Base-by-base conservation (phyloP, 345 rosid species). In the Durio zibethinus region DNA sequence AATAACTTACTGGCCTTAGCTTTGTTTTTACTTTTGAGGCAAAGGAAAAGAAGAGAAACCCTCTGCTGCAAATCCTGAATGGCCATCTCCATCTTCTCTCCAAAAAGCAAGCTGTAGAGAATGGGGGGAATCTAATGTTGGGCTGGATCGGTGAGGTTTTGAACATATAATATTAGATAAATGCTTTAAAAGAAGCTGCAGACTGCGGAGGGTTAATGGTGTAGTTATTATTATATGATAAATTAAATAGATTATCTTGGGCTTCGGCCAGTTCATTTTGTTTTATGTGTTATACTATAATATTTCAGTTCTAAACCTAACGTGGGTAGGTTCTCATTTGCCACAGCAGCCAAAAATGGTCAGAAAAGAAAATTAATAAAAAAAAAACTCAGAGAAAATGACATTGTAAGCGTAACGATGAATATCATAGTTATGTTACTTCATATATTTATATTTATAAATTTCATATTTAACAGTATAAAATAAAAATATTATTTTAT, bases 81-180 rank as follows among this genome's bases (percentile, higher is more conserved):
- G 61, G 65, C 38, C 57, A 31, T 76, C 48, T 61, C 71, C 48
- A 25, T 68, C 29, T 74, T 35, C 83, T 72, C 20, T 59, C 78
- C 76, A 7, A 75, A 78, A 79, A 83, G 81, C 86, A 79, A 87
- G 88, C 79, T 86, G 87, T 81, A 77, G 83, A 72, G 80, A 69
- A n/a, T n/a, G 38, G 82, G 36, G 82, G 85, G 89, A 88, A 89
- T 86, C 89, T 85, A 75, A 72, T 73, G 82, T 79, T 82, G 86
- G 86, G 89, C 85, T 87, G 91, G 92, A 89, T 87, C 88, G 84
- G 86, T 56, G 75, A 82, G 82, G 82, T 66, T 80, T 80, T 64
- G 72, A 76, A 74, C 65, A 85, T 82, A 83, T 75, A 82, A 73
- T 73, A 82, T 71, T 80, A 76, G 74, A 77, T 42, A 78, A 87